Evolutionary conservation across 768 basidiomycete species (phyloP), one percentile per base, ranked within the genome.

Genomic region (Rhodotorula graminis): DNA sequence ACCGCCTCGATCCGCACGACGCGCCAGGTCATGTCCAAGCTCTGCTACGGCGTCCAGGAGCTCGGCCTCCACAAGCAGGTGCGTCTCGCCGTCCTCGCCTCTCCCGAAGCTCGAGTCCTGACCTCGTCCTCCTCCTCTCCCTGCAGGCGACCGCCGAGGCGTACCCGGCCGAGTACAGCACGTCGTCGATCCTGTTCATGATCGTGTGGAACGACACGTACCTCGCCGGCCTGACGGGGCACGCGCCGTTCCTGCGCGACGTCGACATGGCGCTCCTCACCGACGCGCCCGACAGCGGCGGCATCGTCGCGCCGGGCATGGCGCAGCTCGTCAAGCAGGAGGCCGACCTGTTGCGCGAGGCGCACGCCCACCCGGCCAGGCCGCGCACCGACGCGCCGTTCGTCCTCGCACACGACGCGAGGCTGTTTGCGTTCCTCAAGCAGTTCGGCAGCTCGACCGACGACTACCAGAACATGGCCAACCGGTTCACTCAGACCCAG

Each of bases 241-340:
- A 65, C 23, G 18, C 42, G 0, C 64, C 56, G 10, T 65, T 46
- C 31, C 31, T 33, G 14, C 42, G 15, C 44, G 37, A 31, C 23
- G 21, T 60, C 42, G 59, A 60, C 59, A 18, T 8, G 25, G 42
- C 44, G 25, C 21, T 60, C 25, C 19, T 60, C 27, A 25, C 59
- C 23, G 12, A 27, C 23, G 21, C 42, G 27, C 25, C 42, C 59
- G n/a, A 55, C 27, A 21, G 27, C 44, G 42, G 29, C 42, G 64
- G 64, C 10, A 65, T 65, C 64, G 55, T 46, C 46, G 29, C 55
- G 44, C 64, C 64, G 6, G 46, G 44, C 19, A 65, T 65, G n/a
- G 64, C 29, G n/a, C 53, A 46, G 23, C 56, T 65, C 44, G 31
- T 65, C 56, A 18, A 31, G n/a, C 46, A 47, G n/a, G 44, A 56